A percentile compares a stretch with the other conserved stretches of the same genome.
Evolutionary conservation across 495 filamentous ascomycete species (phyloP).

Genomic region (Annulohypoxylon nitens): DNA sequence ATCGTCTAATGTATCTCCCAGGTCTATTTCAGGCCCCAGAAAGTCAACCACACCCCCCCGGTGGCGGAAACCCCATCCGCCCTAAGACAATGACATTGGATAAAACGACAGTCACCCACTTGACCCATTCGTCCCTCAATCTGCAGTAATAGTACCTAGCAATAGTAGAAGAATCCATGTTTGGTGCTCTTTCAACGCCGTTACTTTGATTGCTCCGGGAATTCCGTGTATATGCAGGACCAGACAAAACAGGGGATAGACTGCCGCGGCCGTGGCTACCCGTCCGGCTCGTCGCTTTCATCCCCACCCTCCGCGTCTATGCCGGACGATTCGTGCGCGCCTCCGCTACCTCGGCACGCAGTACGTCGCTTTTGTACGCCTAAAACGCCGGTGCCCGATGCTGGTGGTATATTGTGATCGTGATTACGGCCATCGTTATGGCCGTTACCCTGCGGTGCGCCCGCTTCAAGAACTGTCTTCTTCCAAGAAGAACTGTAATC

Average conservation of each 20-base stretch:
- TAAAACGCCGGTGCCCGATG: slow-evolving; percentile 59
- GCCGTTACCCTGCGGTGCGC: slow-evolving; percentile 56
- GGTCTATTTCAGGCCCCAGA: slow-evolving; percentile 1
- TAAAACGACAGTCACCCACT: slow-evolving; percentile 46
- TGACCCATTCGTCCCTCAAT: slow-evolving; percentile 49
- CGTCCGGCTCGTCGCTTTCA: slow-evolving; percentile 61
- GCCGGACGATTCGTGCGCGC: slow-evolving; percentile 48
- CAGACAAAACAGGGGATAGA: slow-evolving; percentile 66
- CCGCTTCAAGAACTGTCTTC: slow-evolving; percentile 77
- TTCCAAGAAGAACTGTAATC: slow-evolving; percentile 85
- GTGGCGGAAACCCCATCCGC: background rate
- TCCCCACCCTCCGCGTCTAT: slow-evolving; percentile 54
- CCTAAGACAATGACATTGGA: slow-evolving; percentile 2
- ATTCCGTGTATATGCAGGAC: slow-evolving; percentile 56
- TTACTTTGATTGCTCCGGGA: slow-evolving; percentile 23
- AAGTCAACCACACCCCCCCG: background rate
- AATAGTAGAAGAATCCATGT: too few relatives aligned
- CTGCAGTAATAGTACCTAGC: slow-evolving; percentile 30
- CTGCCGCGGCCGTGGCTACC: slow-evolving; percentile 59
- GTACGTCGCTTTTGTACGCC: slow-evolving; percentile 57
- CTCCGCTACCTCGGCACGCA: slow-evolving; percentile 47
- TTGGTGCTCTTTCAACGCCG: too few relatives aligned
- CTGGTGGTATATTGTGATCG: slow-evolving; percentile 50
- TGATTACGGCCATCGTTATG: slow-evolving; percentile 45
- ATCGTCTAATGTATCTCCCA: background rate